Evolutionary conservation across 306 rosid species (phyloP).

Genomic region (Rosa persica): DNA sequence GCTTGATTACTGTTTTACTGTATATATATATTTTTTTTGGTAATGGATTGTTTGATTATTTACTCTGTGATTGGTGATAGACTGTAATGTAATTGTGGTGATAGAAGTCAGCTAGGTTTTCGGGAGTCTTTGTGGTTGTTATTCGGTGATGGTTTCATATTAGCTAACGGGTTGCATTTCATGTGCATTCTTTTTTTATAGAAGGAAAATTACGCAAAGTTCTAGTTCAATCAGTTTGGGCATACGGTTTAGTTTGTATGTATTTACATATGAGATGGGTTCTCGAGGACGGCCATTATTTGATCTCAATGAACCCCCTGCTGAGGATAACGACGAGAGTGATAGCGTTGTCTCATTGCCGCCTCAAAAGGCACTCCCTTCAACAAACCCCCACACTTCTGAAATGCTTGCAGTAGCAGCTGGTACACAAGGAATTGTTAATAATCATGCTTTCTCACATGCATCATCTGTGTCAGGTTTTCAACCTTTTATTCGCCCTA

Average conservation of each 20-base stretch:
- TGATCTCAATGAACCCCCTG: conserved; percentile 98
- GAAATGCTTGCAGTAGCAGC: conserved; percentile 52
- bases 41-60: not conserved
- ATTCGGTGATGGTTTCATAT: not conserved
- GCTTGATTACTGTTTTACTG: conserved; percentile 1
- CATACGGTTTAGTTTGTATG: conserved; percentile 51
- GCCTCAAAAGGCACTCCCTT: conserved; percentile 74
- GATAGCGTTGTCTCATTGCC: conserved; percentile 42
- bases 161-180: conserved; percentile 46
- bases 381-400: conserved; percentile 49
- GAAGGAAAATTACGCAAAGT: conserved; percentile 34
- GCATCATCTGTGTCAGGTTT: conserved; percentile 86
- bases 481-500: conserved; percentile 89
- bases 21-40: not conserved
- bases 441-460: conserved; percentile 76
- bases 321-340: conserved; percentile 74
- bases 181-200: conserved; percentile 30
- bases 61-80: not conserved
- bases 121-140: not conserved
- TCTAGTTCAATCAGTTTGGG: conserved; percentile 4
- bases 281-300: conserved; percentile 83
- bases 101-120: not conserved
- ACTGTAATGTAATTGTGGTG: not conserved
- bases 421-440: conserved; percentile 54
- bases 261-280: conserved; percentile 93